A percentile compares a stretch with the other conserved stretches of the same genome.
Evolutionary conservation across 495 filamentous ascomycete genomes (phyloP).

Genomic region (Tuber microsphaerosporum): DNA sequence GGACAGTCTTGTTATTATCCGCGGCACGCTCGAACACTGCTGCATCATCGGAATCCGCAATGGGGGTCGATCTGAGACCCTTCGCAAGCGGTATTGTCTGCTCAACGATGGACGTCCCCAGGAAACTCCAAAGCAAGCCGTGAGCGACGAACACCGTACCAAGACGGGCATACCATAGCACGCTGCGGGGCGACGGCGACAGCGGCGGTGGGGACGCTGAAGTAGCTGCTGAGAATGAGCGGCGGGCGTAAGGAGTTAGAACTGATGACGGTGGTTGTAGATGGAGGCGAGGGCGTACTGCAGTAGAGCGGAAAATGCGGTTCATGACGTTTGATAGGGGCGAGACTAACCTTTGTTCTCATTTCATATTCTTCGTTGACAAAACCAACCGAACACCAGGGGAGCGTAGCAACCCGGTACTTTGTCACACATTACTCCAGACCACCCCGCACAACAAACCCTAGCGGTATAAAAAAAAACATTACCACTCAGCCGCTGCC

Average conservation of each 20-base stretch:
- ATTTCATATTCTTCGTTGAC: too few relatives aligned
- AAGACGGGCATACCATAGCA: slow-evolving; percentile 14
- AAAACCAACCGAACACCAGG: too few relatives aligned
- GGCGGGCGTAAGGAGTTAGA: background rate
- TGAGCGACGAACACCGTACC: slow-evolving; percentile 15
- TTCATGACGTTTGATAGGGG: background rate
- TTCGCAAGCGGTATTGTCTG: slow-evolving; percentile 24
- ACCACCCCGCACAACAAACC: too few relatives aligned
- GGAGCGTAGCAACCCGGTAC: too few relatives aligned
- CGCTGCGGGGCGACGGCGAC: background rate
- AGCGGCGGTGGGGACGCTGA: background rate
- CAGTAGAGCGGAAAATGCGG: background rate
- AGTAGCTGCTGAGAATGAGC: background rate
- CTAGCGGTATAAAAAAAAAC: too few relatives aligned
- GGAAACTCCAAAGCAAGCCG: slow-evolving; percentile 21
- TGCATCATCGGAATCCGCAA: slow-evolving; percentile 9
- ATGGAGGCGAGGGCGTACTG: background rate
- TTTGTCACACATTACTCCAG: too few relatives aligned
- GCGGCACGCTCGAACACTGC: slow-evolving; percentile 17
- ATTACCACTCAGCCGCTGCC: too few relatives aligned
- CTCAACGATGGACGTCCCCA: slow-evolving; percentile 21
- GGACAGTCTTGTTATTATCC: slow-evolving; percentile 20
- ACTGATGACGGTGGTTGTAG: background rate
- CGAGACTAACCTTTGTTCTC: too few relatives aligned
- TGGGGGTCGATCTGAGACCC: slow-evolving; percentile 5